Evolutionary conservation across 1,284 basidiomycete genomes (phyloP), one percentile per base, ranked within the genome.

Genomic region (Ustilago esculenta): DNA sequence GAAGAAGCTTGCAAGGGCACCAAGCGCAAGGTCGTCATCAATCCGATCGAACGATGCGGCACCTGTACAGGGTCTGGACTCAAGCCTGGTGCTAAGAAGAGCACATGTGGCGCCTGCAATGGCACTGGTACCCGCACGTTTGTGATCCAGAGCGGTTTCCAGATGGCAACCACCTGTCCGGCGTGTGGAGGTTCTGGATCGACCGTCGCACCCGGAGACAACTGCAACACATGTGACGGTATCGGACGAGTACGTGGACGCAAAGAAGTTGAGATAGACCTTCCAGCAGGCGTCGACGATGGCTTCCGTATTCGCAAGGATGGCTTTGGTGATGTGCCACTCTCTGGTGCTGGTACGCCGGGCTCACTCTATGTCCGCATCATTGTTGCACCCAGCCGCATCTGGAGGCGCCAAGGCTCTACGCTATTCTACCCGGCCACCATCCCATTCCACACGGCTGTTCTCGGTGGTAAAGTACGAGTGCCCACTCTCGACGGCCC

Each of bases 401-500:
- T 87, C 44, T 99, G 98, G 86, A 87, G 89, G 67, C 87, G 96
- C 60, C 96, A 98, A 84, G 96, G 96, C 30, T 86, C 88, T 49
- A 94, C 96, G 83, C 85, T 99, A 27, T 92, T 95, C 84, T 91
- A 94, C 82, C 89, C 92, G 72, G 92, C 92, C 35, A 89, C 89
- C 53, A 91, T 99, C 71, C 95, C 96, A 17, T 86, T 98, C 76
- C 92, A 98, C 80, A 88, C 87, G 5, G 96, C 96, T 8, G 84
- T 98, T 41, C 86, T 98, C 21, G 95, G 95, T 44, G 96, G 96
- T 37, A 88, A 88, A 75, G 91, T 94, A 40, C 88, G 93, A 34
- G 91, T 99, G 43, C 94, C 94, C 21, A 98, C 96, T 21, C 85
- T 98, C 24, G 94, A 98, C 72, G 92, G 94, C 36, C 92, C 96